Evolutionary conservation across 208 protist genomes (phyloP).

Genomic region (Trypanosoma congolense): DNA sequence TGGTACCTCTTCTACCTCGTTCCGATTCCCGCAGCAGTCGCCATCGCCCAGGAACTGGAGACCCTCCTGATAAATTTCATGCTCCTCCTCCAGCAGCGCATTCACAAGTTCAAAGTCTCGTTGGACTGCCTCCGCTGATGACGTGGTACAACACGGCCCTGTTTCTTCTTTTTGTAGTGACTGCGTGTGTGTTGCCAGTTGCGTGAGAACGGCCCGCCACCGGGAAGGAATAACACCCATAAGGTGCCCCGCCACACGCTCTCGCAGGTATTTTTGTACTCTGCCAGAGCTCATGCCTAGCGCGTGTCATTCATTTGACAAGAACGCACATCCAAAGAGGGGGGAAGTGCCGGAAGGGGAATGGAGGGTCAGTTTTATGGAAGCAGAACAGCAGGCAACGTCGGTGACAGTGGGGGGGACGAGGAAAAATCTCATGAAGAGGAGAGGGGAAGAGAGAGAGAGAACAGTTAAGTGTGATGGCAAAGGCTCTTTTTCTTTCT

Average conservation of each 20-base stretch:
- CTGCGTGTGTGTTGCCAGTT: conserved; percentile 40
- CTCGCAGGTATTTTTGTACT: conserved; percentile 7
- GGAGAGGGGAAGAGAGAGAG: too few relatives aligned
- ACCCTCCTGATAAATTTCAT: conserved; percentile 38
- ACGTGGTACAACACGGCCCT: not conserved
- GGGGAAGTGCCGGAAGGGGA: too few relatives aligned
- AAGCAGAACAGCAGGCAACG: too few relatives aligned
- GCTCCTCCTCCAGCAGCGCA: conserved; percentile 37
- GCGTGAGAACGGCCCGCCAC: conserved; percentile 32
- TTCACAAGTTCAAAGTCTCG: conserved; percentile 33
- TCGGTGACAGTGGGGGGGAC: too few relatives aligned
- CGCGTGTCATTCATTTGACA: too few relatives aligned
- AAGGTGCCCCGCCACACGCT: conserved; percentile 13
- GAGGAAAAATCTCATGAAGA: too few relatives aligned
- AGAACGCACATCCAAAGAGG: too few relatives aligned
- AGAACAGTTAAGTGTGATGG: too few relatives aligned
- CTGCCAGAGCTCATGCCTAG: not conserved
- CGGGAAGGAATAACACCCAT: conserved; percentile 14
- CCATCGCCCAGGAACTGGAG: conserved; percentile 2
- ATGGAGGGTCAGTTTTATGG: too few relatives aligned
- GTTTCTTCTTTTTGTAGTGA: conserved; percentile 9
- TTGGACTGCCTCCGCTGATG: conserved; percentile 17
- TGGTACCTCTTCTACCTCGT: not conserved
- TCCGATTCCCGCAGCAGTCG: not conserved
- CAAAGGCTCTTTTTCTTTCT: too few relatives aligned